Evolutionary conservation across 2,329 filamentous ascomycete genomes (phyloP).

Genomic region (Rutstroemia sydowiana): DNA sequence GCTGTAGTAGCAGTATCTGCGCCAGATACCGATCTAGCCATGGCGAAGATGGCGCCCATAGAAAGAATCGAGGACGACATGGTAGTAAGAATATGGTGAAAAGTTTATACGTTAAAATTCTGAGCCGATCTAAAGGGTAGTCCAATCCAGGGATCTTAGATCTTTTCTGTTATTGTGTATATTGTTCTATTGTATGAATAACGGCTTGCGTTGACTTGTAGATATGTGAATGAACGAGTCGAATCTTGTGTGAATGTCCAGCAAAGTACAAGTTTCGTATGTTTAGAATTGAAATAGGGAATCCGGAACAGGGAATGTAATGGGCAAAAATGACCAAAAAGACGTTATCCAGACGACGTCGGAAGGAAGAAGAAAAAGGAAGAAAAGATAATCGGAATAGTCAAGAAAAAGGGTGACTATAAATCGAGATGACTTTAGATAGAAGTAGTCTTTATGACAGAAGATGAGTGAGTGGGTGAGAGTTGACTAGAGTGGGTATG

Average conservation of each 20-base stretch:
- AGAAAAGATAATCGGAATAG: neutral
- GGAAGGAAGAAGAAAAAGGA: neutral
- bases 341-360: constrained; percentile 1
- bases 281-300: neutral
- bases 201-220: constrained; percentile 6
- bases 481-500: neutral
- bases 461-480: neutral
- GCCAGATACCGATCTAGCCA: constrained; percentile 17
- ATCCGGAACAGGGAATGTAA: constrained; percentile 5
- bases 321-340: neutral
- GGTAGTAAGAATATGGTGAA: neutral
- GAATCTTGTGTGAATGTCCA: constrained; percentile 12
- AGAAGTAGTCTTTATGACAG: neutral
- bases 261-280: constrained; percentile 1
- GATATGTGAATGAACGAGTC: constrained; percentile 5
- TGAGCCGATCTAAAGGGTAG: neutral
- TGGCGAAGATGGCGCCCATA: constrained; percentile 15
- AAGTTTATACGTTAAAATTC: neutral
- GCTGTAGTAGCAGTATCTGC: constrained; percentile 10
- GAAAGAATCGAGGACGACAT: constrained; percentile 21
- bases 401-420: neutral
- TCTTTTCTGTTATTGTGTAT: neutral
- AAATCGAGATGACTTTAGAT: neutral
- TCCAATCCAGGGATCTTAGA: constrained; percentile 1
- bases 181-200: neutral